Evolutionary conservation across 1,139 yeast species (phyloP).

Genomic region (Kodamaea derodonti): DNA sequence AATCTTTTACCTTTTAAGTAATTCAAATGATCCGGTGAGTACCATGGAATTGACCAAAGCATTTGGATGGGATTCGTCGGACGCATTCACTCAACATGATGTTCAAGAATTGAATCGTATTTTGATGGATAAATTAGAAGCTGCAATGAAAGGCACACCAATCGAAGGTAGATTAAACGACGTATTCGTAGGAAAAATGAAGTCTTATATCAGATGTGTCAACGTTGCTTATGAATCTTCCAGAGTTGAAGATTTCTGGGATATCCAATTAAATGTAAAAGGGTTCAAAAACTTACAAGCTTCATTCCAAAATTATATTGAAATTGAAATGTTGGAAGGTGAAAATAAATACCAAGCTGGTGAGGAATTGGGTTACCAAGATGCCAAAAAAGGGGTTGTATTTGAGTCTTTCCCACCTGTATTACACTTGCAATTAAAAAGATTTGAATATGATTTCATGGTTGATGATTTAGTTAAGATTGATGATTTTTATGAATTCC

Average conservation of each 20-base stretch:
- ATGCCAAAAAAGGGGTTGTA: constrained; percentile 94
- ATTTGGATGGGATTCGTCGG: constrained; percentile 96
- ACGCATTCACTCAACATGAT: constrained; percentile 96
- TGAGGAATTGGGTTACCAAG: constrained; percentile 81
- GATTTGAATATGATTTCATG: constrained; percentile 92
- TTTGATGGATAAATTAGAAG: constrained; percentile 89
- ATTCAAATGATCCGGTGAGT: constrained; percentile 71
- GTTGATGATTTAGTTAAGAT: constrained; percentile 87
- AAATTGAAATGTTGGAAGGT: constrained; percentile 85
- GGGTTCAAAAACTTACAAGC: constrained; percentile 68
- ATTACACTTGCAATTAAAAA: constrained; percentile 82
- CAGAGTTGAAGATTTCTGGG: constrained; percentile 95
- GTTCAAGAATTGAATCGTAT: constrained; percentile 95
- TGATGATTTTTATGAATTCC: constrained; percentile 89
- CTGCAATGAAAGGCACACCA: constrained; percentile 84
- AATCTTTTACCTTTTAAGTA: constrained; percentile 73
- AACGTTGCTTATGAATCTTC: constrained; percentile 95
- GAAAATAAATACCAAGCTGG: constrained; percentile 96
- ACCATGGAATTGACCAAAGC: constrained; percentile 85
- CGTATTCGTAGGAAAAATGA: constrained; percentile 95
- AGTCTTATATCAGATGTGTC: constrained; percentile 87
- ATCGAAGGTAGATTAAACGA: constrained; percentile 79
- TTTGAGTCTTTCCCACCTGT: constrained; percentile 91
- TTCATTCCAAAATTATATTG: constrained; percentile 83
- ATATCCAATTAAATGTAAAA: constrained; percentile 90